Base-by-base conservation (phyloP, 352 stramenopile genomes). In the Pythium plurisporium region DNA sequence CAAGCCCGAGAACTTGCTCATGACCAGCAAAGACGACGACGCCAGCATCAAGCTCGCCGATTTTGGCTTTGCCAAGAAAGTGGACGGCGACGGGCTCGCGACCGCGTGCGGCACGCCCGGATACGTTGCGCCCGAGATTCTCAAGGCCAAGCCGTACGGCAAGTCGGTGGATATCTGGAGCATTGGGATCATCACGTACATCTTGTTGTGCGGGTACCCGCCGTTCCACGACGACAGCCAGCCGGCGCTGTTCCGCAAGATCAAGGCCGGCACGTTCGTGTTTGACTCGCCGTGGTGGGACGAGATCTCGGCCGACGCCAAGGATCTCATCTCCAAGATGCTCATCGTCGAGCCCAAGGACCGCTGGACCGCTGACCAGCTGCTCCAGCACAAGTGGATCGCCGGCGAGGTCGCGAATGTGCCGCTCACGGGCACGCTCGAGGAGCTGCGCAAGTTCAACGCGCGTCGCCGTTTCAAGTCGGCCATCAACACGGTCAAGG, bases 391-490 rank as follows among this genome's bases (percentile, higher is more conserved):
- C 67, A 76, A 74, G 62, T 98, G 94, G 94, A 96, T 98, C 66
- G 69, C 76, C 55, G 79, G 78, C 51, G 46, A 82, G 48, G 66
- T 87, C 19, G 76, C 84, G 55, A 79, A 74, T 25, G 79, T 96
- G 55, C 76, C 82, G 55, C 71, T 98, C 46, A 92, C 84, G 40
- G 81, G 67, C 4, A 95, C 93, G 55, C 72, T 97, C 60, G 63
- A 79, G 34, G 73, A 97, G 60, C 75, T 98, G 62, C 90, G 85
- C 65, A 89, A 87, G 55, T 98, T 96, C 75, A 97, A 97, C 67
- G 93, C 89, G 25, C 95, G 92, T 41, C 82, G 93, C 40, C 97
- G 97, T 69, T 96, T 98, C 73, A 94, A 93, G 63, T 88, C 87
- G 29, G 91, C 91, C 5, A 82, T 98, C n/a, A 94, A 91, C 58